Evolutionary conservation across 176 grass and related monocot species (phyloP), one percentile per base, ranked within the genome.

Genomic region (Hordeum marinum): DNA sequence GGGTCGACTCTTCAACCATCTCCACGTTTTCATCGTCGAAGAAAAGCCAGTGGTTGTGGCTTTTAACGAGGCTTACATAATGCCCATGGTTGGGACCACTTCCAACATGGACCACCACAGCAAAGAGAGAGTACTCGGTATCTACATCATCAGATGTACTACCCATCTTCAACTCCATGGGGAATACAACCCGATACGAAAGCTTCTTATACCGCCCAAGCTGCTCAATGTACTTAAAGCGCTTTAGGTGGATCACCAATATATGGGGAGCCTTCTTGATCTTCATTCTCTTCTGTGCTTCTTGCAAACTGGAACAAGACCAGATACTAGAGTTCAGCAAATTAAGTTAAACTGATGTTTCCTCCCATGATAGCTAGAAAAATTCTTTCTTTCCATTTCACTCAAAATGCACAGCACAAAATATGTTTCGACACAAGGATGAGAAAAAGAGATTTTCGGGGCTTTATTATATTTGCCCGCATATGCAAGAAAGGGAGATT

Each of bases 201-300:
- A 98, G 91, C 78, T 95, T 98, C 93, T 95, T 95, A 87, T 98
- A 95, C 35, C 93, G 89, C 26, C 96, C 87, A 75, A 95, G 89
- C 86, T 95, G 96, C 85, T 95, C 96, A 21, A 98, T 94, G 82
- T 94, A 98, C 85, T 98, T 98, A 34, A 94, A 98, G 23, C 91
- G 93, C 61, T 95, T 98, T 62, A 98, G 91, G 59, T 98, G 96
- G 69, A 98, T 98, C 64, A 98, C 96, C 42, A 98, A 83, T 89
- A 95, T 95, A 26, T 92, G 81, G 72, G 96, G 96, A 60, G 93
- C 89, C 88, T 98, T 98, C 83, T 95, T 98, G 41, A 98, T 98
- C 83, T 98, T 98, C 96, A 98, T 94, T 82, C 96, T 90, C 85
- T 98, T 95, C 85, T 98, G 89, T 32, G 96, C 96, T 88, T 98